Evolutionary conservation across 192 early-diverging fungal genomes (phyloP), one percentile per base, ranked within the genome.

Genomic region (Coemansia sp.): DNA sequence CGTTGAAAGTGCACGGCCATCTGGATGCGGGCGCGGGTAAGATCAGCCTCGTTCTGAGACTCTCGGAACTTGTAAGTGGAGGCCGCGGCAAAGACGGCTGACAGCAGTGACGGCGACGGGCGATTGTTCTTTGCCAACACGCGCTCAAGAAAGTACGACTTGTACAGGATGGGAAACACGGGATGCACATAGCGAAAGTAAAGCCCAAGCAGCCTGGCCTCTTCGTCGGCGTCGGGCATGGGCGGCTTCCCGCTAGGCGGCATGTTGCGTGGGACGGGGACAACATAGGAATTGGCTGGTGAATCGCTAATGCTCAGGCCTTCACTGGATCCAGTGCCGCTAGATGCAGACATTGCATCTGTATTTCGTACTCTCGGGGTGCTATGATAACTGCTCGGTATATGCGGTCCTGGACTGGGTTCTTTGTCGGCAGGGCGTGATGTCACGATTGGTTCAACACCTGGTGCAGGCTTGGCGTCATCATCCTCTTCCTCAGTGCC

Each of bases 101-200:
- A 85, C 57, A 88, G 66, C 11, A 88, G 80, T 5, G 86, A 84
- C 1, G 80, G 72, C 3, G 82, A 67, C 14, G 84, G 81, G 43
- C 63, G 76, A 44, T 69, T 62, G 10, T 82, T 74, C 35, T 70
- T 68, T 72, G 70, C 73, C 14, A 81, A 70, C 32, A 78, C 85
- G 35, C 81, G 79, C 43, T 77, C 73, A 67, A 91, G 68, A 65
- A 93, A 90, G 14, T 87, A 74, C 3, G 78, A 75, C 60, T 88
- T 89, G 78, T 90, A 83, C 40, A 93, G 75, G 4, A 93, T 80
- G 1, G 91, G 91, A 63, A 93, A 79, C 16, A 82, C 80, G 5
- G 90, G 89, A 66, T 93, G 89, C 4, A 90, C 77, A 55, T 86
- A 81, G 10, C 66, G 78, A 74, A 91, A 91, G 69, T 89, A 93